A percentile compares a stretch with the other conserved stretches of the same genome.
These are phyloP conservation scores for Saccharomycopsis sp. DNA, from an alignment of 805 yeast genomes.

Conservation along the genomic window DNA sequence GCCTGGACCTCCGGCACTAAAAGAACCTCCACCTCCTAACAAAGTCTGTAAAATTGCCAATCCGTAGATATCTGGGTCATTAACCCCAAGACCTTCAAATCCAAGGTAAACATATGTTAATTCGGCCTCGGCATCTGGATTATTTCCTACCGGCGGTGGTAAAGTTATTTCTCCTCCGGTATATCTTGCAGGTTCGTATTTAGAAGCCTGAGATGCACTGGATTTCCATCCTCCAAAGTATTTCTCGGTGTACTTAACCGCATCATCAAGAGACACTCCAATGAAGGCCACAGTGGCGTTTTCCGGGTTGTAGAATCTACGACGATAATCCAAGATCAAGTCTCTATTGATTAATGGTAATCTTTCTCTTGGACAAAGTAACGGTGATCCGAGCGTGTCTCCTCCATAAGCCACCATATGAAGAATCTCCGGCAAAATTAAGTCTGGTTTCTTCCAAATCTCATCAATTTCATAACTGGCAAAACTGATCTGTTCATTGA, in stretches of 20 bases:
- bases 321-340: constrained; percentile 41
- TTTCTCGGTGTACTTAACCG: constrained; percentile 54
- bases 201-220: constrained; percentile 21
- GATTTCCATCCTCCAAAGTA: constrained; percentile 57
- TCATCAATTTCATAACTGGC: constrained; percentile 80
- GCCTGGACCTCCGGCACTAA: constrained; percentile 98
- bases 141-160: constrained; percentile 31
- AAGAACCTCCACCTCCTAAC: constrained; percentile 95
- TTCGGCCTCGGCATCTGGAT: constrained; percentile 66
- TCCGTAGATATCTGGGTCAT: constrained; percentile 83
- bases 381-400: constrained; percentile 78
- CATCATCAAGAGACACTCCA: constrained; percentile 69
- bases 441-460: constrained; percentile 75
- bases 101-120: constrained; percentile 81
- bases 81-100: constrained; percentile 80
- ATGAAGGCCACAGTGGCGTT: constrained; percentile 80
- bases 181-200: constrained; percentile 40
- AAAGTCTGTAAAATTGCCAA: constrained; percentile 84
- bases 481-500: constrained; percentile 64
- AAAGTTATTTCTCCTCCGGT: constrained; percentile 54
- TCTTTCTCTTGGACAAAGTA: constrained; percentile 70
- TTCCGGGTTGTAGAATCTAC: constrained; percentile 66
- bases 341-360: constrained; percentile 46
- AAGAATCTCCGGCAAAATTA: constrained; percentile 82
- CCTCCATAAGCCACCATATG: constrained; percentile 74